phyloP scores from a whole-genome alignment of 345 rosid species.

The Populus nigra region DNA sequence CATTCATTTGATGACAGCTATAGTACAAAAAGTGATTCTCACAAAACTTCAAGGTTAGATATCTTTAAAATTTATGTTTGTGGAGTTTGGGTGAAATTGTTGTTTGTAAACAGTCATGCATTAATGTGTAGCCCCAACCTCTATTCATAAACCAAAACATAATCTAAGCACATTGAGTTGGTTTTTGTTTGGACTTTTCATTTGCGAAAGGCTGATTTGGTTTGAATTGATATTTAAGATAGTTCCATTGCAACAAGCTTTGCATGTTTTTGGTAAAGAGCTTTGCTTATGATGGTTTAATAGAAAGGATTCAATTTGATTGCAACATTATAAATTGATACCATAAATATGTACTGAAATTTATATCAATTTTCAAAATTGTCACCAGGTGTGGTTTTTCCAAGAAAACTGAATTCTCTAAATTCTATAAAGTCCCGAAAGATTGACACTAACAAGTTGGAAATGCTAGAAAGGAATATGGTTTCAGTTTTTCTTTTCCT shows the following conservation, averaged over 20 bases:
- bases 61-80: background rate
- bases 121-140: background rate
- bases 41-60: conserved; percentile 63
- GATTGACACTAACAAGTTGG: background rate
- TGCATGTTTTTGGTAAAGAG: background rate
- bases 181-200: background rate
- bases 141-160: background rate
- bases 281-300: background rate
- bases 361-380: no score
- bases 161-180: background rate
- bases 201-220: background rate
- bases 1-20: conserved; percentile 45
- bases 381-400: background rate
- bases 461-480: background rate
- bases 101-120: background rate
- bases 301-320: background rate
- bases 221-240: background rate
- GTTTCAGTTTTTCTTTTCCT: background rate
- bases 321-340: background rate
- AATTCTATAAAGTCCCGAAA: background rate
- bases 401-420: background rate
- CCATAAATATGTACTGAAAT: background rate
- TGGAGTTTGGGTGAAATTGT: background rate
- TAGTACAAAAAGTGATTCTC: conserved; percentile 46
- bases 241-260: background rate